Percentiles rank a stretch among this genome's conserved stretches.
Conservation (phyloP, 2,329 filamentous ascomycete genomes). For the Fusarium protoensiforme region DNA sequence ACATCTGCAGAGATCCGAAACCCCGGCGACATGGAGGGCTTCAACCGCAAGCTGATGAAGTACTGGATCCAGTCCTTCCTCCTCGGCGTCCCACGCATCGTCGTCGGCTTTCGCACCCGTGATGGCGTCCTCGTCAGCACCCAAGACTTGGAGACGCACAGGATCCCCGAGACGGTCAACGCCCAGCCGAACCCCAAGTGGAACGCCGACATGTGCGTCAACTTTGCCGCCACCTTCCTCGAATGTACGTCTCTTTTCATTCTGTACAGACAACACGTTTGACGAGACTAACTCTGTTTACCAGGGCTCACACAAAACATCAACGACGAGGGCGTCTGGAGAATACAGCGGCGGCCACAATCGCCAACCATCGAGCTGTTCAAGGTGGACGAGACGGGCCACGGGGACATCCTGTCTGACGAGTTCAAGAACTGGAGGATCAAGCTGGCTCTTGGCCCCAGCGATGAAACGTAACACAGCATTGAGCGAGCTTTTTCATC, state of each 20-base stretch:
- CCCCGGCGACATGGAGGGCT: slow-evolving; percentile 76
- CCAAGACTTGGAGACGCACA: slow-evolving; percentile 82
- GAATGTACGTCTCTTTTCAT: slow-evolving; percentile 69
- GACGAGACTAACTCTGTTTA: slow-evolving; percentile 25
- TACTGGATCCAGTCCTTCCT: slow-evolving; percentile 98
- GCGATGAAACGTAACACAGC: slow-evolving; percentile 19
- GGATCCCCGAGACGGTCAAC: slow-evolving; percentile 81
- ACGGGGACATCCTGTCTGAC: slow-evolving; percentile 79
- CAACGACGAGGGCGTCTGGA: slow-evolving; percentile 82
- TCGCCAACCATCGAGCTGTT: slow-evolving; percentile 77
- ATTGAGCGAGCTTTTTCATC: not conserved
- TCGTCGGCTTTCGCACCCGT: slow-evolving; percentile 85
- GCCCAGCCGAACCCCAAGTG: slow-evolving; percentile 74
- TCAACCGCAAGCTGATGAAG: slow-evolving; percentile 91
- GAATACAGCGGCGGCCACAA: slow-evolving; percentile 74
- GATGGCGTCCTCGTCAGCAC: slow-evolving; percentile 77
- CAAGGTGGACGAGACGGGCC: slow-evolving; percentile 75
- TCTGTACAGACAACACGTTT: not conserved
- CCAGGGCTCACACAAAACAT: slow-evolving; percentile 72
- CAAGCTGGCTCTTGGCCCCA: slow-evolving; percentile 57
- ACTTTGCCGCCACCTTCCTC: slow-evolving; percentile 83
- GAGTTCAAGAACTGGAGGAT: slow-evolving; percentile 82
- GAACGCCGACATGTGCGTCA: slow-evolving; percentile 95
- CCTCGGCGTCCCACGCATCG: slow-evolving; percentile 89
- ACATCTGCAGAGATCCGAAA: slow-evolving; percentile 80